Evolutionary conservation across 148 eudicot species (phyloP), one percentile per base, ranked within the genome.

Genomic region (Vaccinium myrtillus): DNA sequence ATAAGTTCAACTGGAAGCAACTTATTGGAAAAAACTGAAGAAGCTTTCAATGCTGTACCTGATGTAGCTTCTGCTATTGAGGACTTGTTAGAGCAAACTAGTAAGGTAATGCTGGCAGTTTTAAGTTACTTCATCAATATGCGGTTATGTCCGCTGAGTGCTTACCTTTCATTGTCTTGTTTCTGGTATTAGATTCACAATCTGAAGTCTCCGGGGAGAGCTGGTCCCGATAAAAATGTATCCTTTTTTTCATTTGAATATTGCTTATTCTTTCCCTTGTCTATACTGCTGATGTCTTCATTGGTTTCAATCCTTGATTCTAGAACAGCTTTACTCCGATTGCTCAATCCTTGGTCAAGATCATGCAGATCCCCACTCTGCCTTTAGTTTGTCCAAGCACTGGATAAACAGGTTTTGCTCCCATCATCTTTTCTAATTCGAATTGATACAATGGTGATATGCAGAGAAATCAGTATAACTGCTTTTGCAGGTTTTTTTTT

Each of bases 31-130:
- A 85, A 74, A 77, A 61, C 49, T 46, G 84, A 74, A 81, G 94
- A 86, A 89, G 86, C 83, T 83, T 75, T 89, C 80, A 82, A 80
- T 58, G 77, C 61, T 78, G 91, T 87, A 79, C 95, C 94, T 89
- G 99, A 97, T 86, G 96, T 94, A 54, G 99, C 98, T 86, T 88
- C 98, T 75, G 98, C 93, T 82, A 94, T 97, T 74, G 99, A 94
- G 89, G 97, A 95, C 87, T 90, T 96, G 91, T 85, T 95, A 86
- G 98, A 92, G 90, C 93, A 97, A 83, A 95, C 98, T 65, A 95
- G 95, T 87, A 97, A 95, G 96, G 99, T 95, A 80, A 78, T 53
- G 25, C 49, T 78, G 49, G 82, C 85, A 80, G 4, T 55, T 49
- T 75, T 84, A 76, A 75, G 46, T 79, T 63, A n/a, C 50, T 79